Base-by-base conservation (phyloP, 306 rosid genomes). In the Lablab purpureus region DNA sequence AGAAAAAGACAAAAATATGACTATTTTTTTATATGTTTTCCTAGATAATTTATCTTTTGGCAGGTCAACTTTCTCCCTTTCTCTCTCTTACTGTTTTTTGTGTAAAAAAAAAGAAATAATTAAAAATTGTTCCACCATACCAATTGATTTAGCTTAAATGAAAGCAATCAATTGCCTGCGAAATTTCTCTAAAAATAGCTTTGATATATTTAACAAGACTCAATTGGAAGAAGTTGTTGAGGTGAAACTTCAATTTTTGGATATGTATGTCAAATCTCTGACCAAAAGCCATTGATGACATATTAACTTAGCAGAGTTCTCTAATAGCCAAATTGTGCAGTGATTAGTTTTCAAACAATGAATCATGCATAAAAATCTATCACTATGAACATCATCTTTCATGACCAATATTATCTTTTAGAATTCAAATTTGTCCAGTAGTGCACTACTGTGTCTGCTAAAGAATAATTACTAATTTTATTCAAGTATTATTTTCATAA, bases 251-350 rank as follows among this genome's bases (percentile, higher is more conserved):
- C 54, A 19, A 36, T 8, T 49, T 71, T 59, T 46, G 43, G 54
- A 69, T 46, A 21, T 22, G 72, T 47, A 51, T 47, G 56, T 51
- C 62, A 76, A 62, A 71, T 62, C 47, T 60, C 32, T 43, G 77
- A 68, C 66, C 45, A 58, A 15, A 45, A 43, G 22, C 15, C 25
- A 14, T 63, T n/a, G 19, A 50, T 52, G 19, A 34, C n/a, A n/a
- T n/a, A 40, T 23, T 41, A 46, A 62, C 32, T 75, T 45, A 6
- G 17, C 17, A 22, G 6, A 10, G 60, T 60, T 60, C 2, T 22
- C 14, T 80, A 71, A 71, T 59, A 3, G 21, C 55, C 36, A 21
- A 80, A 5, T 71, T 59, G 32, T 7, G 14, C 43, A 47, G 14
- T 6, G 32, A 47, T 14, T 58, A 14, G 32, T 49, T 17, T 34